Conservation (phyloP, 306 rosid genomes). For the Inga laurina region DNA sequence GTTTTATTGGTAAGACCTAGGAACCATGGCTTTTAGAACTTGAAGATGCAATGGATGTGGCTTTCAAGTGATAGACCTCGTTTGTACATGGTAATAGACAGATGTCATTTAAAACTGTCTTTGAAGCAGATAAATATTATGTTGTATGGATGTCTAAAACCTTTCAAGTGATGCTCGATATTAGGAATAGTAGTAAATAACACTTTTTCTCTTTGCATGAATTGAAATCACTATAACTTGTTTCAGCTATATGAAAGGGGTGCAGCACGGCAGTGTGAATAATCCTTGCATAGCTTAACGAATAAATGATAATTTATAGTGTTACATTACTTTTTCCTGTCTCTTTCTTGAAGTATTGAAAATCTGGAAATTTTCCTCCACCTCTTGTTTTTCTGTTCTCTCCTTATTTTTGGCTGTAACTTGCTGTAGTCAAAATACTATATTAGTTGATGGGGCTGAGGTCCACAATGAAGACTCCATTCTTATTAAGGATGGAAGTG, state of each 20-base stretch:
- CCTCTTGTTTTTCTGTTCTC: conserved; percentile 1
- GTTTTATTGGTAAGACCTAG: conserved; percentile 5
- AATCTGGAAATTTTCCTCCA: conserved; percentile 1
- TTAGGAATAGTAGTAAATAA: conserved; percentile 4
- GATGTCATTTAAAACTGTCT: conserved; percentile 12
- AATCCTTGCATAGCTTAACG: not conserved
- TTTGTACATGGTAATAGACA: not conserved
- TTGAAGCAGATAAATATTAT: conserved; percentile 9
- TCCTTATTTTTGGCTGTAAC: conserved; percentile 18
- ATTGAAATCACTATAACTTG: conserved; percentile 16
- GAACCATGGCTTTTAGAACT: conserved; percentile 1
- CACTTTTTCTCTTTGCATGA: conserved; percentile 25
- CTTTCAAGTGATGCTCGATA: conserved; percentile 2
- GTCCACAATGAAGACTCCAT: conserved; percentile 45
- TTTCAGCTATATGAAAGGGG: conserved; percentile 16
- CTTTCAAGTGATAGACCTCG: not conserved
- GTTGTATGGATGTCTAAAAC: not conserved
- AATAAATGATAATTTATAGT: not conserved
- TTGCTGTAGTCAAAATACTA: conserved; percentile 51
- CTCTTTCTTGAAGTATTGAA: conserved; percentile 8
- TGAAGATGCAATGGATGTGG: not conserved
- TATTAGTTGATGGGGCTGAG: conserved; percentile 64
- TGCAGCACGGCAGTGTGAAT: not conserved
- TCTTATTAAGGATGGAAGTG: conserved; percentile 70
- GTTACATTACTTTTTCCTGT: not conserved